Conservation (phyloP, 441 rosid genomes). For the Brassica balearica region DNA sequence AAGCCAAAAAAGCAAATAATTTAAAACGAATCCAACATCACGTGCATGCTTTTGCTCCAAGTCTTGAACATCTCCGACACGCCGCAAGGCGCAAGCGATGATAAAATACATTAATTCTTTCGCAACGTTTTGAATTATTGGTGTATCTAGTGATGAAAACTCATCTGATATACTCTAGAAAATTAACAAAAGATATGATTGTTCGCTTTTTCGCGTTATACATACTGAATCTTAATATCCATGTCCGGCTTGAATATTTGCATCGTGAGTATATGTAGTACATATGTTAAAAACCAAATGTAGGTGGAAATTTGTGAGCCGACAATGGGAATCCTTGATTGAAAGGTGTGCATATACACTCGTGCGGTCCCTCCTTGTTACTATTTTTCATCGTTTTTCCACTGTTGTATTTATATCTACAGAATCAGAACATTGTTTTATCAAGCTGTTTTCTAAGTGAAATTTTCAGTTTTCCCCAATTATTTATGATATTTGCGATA, state of each 20-base stretch:
- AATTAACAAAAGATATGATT: background rate
- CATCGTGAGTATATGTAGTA: conserved; percentile 20
- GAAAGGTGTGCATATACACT: conserved; percentile 30
- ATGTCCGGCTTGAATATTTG: conserved; percentile 14
- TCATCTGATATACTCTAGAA: background rate
- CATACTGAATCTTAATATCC: background rate
- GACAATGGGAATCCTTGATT: conserved; percentile 37
- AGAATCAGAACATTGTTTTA: conserved; percentile 10
- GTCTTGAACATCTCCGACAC: conserved; percentile 33
- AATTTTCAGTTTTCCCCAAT: background rate
- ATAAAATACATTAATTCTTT: background rate
- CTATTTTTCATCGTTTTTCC: conserved; percentile 26
- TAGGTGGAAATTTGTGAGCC: conserved; percentile 34
- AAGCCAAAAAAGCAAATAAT: background rate
- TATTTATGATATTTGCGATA: conserved; percentile 7
- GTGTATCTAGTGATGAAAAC: background rate
- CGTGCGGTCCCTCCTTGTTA: conserved; percentile 45
- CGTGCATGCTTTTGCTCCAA: conserved; percentile 36
- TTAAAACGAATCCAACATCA: conserved; percentile 17
- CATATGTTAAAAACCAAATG: conserved; percentile 36
- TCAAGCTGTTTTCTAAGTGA: background rate
- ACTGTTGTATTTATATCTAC: conserved; percentile 18
- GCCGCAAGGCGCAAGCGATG: conserved; percentile 28
- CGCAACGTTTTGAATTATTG: background rate
- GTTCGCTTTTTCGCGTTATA: background rate